A percentile compares a stretch with the other conserved stretches of the same genome.
These are phyloP conservation scores for Nigrospora sphaerica DNA, from an alignment of 2,329 filamentous ascomycete genomes.

Conservation along the genomic window DNA sequence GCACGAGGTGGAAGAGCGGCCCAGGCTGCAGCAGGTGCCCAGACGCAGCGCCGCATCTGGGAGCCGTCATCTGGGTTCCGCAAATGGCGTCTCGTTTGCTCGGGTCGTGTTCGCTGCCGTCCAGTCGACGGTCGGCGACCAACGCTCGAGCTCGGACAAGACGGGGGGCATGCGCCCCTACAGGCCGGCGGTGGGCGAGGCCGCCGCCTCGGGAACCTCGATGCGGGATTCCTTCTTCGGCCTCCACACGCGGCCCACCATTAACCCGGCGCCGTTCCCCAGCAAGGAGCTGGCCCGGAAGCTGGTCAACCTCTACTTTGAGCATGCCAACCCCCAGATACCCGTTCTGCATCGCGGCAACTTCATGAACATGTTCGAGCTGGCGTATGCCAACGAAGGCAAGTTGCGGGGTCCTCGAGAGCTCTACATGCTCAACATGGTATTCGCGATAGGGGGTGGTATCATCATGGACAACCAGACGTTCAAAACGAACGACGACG, in stretches of 20 bases:
- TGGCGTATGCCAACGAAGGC: constrained; percentile 65
- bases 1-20: constrained; percentile 35
- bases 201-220: constrained; percentile 57
- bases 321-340: constrained; percentile 93
- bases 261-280: constrained; percentile 80
- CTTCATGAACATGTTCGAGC: constrained; percentile 83
- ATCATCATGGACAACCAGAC: constrained; percentile 69
- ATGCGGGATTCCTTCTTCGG: constrained; percentile 97
- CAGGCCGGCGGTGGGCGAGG: constrained; percentile 40
- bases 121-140: constrained; percentile 59
- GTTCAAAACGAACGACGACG: constrained; percentile 27
- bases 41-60: constrained; percentile 52
- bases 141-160: constrained; percentile 62
- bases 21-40: constrained; percentile 35
- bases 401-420: constrained; percentile 67
- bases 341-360: constrained; percentile 84
- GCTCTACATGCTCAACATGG: constrained; percentile 93
- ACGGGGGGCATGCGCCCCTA: constrained; percentile 49
- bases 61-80: constrained; percentile 73
- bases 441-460: constrained; percentile 90
- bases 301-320: constrained; percentile 81
- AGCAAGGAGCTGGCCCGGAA: constrained; percentile 64
- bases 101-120: constrained; percentile 91
- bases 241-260: constrained; percentile 83
- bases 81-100: constrained; percentile 89